Evolutionary conservation across 352 stramenopile genomes (phyloP).

Genomic region (Pythium dissotocum): DNA sequence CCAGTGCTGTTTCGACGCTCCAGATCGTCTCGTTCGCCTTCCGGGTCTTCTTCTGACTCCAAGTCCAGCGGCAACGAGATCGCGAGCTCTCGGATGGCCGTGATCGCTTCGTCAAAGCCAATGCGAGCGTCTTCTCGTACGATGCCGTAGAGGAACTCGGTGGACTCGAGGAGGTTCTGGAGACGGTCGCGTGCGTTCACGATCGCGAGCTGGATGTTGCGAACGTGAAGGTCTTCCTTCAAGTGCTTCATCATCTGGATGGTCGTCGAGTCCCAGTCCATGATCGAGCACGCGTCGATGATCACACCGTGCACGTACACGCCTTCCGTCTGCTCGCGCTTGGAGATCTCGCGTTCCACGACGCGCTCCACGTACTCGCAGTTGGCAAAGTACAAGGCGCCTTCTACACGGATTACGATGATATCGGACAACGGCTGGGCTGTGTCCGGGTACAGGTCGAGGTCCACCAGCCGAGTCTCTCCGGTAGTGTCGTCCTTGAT

Average conservation of each 20-base stretch:
- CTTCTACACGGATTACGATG: conserved; percentile 54
- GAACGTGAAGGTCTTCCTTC: conserved; percentile 52
- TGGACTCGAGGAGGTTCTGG: conserved; percentile 61
- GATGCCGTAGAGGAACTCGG: conserved; percentile 66
- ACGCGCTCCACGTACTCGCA: conserved; percentile 60
- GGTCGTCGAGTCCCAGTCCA: conserved; percentile 84
- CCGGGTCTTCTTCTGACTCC: not conserved
- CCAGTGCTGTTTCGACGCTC: not conserved
- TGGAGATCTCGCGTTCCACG: conserved; percentile 46
- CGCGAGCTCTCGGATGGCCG: conserved; percentile 44
- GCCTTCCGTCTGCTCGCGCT: conserved; percentile 40
- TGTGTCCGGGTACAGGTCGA: conserved; percentile 43
- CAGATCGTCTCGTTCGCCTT: not conserved
- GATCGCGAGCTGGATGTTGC: conserved; percentile 72
- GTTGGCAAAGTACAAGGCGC: conserved; percentile 64
- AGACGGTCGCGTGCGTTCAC: conserved; percentile 72
- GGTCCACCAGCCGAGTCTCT: conserved; percentile 45
- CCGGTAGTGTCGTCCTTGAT: conserved; percentile 35
- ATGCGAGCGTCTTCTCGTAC: conserved; percentile 63
- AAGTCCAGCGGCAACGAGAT: conserved; percentile 15
- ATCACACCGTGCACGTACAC: conserved; percentile 53
- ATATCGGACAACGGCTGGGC: conserved; percentile 44
- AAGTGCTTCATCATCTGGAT: conserved; percentile 88
- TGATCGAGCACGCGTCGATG: conserved; percentile 76
- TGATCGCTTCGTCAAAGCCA: conserved; percentile 62